Evolutionary conservation across 1,139 yeast species (phyloP).

Genomic region (Saccharomyces hybrid): DNA sequence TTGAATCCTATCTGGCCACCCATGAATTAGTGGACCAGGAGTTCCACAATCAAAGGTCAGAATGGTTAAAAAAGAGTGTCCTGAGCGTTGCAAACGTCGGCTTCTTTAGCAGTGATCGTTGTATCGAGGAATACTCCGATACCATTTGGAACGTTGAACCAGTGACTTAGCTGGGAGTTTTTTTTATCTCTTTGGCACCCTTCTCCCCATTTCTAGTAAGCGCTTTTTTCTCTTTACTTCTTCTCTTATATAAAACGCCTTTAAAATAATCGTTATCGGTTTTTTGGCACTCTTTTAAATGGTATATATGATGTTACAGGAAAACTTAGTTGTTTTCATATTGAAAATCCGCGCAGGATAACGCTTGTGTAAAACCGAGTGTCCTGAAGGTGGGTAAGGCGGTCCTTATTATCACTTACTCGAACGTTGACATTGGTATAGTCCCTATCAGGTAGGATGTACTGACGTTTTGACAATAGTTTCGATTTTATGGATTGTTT

Average conservation of each 20-base stretch:
- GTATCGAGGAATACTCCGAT: conserved; percentile 88
- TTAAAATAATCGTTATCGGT: background rate
- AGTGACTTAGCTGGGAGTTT: conserved; percentile 18
- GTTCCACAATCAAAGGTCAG: conserved; percentile 54
- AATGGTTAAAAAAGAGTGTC: conserved; percentile 73
- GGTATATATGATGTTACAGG: background rate
- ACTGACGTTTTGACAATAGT: background rate
- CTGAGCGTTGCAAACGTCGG: conserved; percentile 89
- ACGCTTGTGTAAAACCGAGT: background rate
- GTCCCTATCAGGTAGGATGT: background rate
- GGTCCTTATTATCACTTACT: background rate
- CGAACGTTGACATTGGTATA: background rate
- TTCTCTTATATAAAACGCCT: background rate
- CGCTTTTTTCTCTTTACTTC: background rate
- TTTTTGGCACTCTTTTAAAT: background rate
- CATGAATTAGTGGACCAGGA: conserved; percentile 70
- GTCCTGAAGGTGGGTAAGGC: background rate
- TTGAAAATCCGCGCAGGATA: background rate
- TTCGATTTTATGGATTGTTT: background rate
- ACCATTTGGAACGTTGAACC: conserved; percentile 91
- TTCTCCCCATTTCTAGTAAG: background rate
- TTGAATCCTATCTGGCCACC: conserved; percentile 76
- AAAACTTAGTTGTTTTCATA: background rate
- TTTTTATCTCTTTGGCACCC: background rate
- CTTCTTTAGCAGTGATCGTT: conserved; percentile 84